phyloP scores from a whole-genome alignment of 306 rosid species.

The Sicyos baderoa region DNA sequence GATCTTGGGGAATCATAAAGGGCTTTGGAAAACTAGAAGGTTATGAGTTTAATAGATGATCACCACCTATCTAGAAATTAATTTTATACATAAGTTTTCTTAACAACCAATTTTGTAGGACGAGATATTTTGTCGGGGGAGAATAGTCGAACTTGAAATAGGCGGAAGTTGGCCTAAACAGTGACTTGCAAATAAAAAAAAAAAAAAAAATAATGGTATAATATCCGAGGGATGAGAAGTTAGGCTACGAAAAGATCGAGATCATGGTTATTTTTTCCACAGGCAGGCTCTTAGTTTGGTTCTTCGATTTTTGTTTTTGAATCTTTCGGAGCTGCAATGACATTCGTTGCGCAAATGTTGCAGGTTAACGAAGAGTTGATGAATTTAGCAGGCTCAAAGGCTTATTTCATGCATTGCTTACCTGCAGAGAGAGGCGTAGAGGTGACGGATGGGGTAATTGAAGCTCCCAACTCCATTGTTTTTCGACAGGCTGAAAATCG shows the following conservation, averaged over 20 bases:
- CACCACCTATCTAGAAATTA: no score
- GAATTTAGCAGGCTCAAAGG: conserved; percentile 77
- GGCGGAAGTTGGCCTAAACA: no score
- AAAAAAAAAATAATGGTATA: background rate
- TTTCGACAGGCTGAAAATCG: conserved; percentile 97
- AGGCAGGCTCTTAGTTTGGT: background rate
- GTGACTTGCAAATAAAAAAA: no score
- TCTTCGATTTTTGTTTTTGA: background rate
- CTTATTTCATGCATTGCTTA: conserved; percentile 87
- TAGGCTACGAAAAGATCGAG: background rate
- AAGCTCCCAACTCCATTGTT: conserved; percentile 84
- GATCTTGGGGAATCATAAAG: background rate
- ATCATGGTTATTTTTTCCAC: no score
- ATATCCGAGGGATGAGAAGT: background rate
- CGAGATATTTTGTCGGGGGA: no score
- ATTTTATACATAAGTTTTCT: no score
- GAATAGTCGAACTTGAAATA: no score
- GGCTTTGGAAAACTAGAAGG: no score
- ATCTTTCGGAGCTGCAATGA: background rate
- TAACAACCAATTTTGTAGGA: no score
- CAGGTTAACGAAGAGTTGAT: conserved; percentile 68
- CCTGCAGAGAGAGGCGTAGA: conserved; percentile 98
- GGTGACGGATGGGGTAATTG: conserved; percentile 78
- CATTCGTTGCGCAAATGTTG: conserved; percentile 2
- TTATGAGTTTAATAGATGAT: no score